Percentiles rank a stretch among this genome's conserved stretches.
These are phyloP conservation scores for Starmerella bombicola DNA, from an alignment of 805 yeast genomes.

Conservation along the genomic window DNA sequence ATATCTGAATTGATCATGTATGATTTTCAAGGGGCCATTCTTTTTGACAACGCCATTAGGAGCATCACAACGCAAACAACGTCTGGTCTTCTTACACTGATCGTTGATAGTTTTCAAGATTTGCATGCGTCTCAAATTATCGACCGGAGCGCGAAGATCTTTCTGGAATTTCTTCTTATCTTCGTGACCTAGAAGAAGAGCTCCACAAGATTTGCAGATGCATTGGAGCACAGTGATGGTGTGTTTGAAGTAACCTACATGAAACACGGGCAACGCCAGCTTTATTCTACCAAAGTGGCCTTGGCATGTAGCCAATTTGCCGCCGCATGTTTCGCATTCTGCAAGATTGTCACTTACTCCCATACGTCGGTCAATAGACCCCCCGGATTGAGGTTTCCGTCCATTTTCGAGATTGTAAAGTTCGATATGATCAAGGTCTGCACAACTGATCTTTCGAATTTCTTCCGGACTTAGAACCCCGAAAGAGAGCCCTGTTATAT, in stretches of 20 bases:
- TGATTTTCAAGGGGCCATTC: slow-evolving; percentile 89
- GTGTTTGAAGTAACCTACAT: slow-evolving; percentile 91
- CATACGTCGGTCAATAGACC: slow-evolving; percentile 88
- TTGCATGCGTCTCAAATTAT: slow-evolving; percentile 84
- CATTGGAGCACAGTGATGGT: slow-evolving; percentile 78
- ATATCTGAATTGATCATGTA: slow-evolving; percentile 94
- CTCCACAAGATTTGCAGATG: slow-evolving; percentile 80
- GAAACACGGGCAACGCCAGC: slow-evolving; percentile 90
- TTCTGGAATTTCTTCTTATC: slow-evolving; percentile 53
- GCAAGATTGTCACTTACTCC: slow-evolving; percentile 81
- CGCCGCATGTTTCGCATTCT: slow-evolving; percentile 86
- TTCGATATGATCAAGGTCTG: slow-evolving; percentile 83
- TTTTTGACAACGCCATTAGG: slow-evolving; percentile 94
- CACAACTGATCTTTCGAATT: slow-evolving; percentile 85
- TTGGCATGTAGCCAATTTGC: slow-evolving; percentile 84
- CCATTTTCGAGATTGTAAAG: slow-evolving; percentile 84
- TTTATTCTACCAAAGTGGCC: slow-evolving; percentile 97
- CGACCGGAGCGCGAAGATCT: slow-evolving; percentile 82
- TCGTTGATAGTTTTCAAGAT: slow-evolving; percentile 70
- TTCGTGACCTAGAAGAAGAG: slow-evolving; percentile 59
- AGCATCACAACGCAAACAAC: slow-evolving; percentile 67
- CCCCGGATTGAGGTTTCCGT: slow-evolving; percentile 64
- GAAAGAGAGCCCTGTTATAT: slow-evolving; percentile 80
- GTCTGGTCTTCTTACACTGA: slow-evolving; percentile 89
- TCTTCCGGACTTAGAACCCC: slow-evolving; percentile 88